Evolutionary conservation across 169 alveolate genomes (phyloP).

Genomic region (Eimeria brunetti): DNA sequence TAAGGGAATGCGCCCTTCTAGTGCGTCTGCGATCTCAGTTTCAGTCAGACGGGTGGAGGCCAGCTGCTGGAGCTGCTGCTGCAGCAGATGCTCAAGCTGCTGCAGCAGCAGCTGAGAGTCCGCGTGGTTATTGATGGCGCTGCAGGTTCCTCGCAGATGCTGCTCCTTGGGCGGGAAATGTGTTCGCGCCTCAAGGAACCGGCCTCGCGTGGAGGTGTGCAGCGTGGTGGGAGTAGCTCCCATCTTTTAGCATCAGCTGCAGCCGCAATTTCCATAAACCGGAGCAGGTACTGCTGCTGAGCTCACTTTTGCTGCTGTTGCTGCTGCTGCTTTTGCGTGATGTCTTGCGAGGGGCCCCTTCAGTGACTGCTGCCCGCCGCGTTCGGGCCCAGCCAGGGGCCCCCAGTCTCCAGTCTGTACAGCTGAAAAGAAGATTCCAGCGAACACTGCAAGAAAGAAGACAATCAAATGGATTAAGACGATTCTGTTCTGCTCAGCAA

Average conservation of each 20-base stretch:
- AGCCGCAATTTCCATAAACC: background rate
- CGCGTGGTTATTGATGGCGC: background rate
- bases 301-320: background rate
- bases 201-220: slow-evolving; percentile 30
- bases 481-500: background rate
- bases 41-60: background rate
- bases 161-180: slow-evolving; percentile 6
- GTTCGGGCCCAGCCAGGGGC: slow-evolving; percentile 35
- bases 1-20: slow-evolving; percentile 6
- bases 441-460: background rate
- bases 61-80: slow-evolving; percentile 41
- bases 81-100: slow-evolving; percentile 29
- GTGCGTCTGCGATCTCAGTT: slow-evolving; percentile 20
- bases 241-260: slow-evolving; percentile 7
- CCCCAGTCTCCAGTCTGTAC: background rate
- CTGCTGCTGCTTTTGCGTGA: background rate
- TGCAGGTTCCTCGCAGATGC: background rate
- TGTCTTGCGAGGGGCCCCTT: background rate
- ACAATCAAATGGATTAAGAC: background rate
- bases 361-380: slow-evolving; percentile 18
- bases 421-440: background rate
- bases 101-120: background rate
- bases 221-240: slow-evolving; percentile 52
- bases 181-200: background rate
- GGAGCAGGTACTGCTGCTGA: background rate